phyloP scores from a whole-genome alignment of 139 green algal species.

The Asterochloris sp. region DNA sequence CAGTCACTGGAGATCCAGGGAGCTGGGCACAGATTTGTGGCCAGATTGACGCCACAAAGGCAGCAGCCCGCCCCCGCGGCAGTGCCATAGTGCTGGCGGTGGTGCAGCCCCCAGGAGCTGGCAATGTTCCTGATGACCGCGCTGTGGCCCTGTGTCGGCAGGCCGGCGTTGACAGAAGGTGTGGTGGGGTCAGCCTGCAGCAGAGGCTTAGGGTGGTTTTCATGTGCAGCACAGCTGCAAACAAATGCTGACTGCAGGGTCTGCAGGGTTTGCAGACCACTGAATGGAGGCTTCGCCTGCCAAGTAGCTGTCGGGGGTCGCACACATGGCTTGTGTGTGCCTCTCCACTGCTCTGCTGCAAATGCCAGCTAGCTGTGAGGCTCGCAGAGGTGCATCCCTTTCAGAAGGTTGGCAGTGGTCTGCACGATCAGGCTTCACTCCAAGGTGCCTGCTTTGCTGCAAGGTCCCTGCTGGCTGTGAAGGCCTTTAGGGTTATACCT shows the following conservation, averaged over 20 bases:
- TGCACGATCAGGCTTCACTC: not conserved
- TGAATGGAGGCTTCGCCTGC: not conserved
- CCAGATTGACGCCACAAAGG: conserved; percentile 39
- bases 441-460: not conserved
- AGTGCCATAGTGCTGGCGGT: conserved; percentile 20
- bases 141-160: conserved; percentile 27
- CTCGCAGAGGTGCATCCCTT: no score
- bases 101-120: not conserved
- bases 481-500: not conserved
- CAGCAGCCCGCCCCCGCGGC: conserved; percentile 12
- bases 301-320: not conserved
- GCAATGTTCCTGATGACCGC: conserved; percentile 40
- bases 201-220: no score
- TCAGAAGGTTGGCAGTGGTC: not conserved
- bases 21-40: conserved; percentile 31
- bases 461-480: conserved; percentile 1
- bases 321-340: not conserved
- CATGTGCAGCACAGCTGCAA: no score
- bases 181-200: not conserved
- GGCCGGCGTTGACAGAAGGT: conserved; percentile 37
- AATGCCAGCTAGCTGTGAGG: not conserved
- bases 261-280: not conserved
- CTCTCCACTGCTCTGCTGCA: no score
- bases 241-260: not conserved
- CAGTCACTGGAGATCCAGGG: conserved; percentile 35